A percentile compares a stretch with the other conserved stretches of the same genome.
Evolutionary conservation across 202 grass and related monocot genomes (phyloP).

Genomic region (Dendrocalamus latiflorus): DNA sequence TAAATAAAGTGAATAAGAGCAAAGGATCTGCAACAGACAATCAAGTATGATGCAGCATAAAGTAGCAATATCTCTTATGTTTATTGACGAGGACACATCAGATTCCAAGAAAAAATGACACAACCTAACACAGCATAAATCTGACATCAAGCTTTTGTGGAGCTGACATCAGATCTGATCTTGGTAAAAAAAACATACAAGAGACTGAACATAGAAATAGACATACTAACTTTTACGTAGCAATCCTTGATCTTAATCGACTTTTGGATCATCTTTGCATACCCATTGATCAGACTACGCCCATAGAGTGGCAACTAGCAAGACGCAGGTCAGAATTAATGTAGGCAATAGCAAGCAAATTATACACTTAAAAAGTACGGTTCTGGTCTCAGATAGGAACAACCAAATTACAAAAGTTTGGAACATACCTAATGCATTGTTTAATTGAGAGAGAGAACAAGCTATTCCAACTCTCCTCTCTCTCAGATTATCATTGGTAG

Average conservation of each 20-base stretch:
- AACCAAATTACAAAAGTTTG: no score
- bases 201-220: not conserved
- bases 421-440: no score
- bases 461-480: no score
- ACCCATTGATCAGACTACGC: not conserved
- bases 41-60: not conserved
- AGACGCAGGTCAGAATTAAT: not conserved
- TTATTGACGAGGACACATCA: not conserved
- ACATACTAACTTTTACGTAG: not conserved
- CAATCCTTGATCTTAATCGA: not conserved
- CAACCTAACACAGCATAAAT: not conserved
- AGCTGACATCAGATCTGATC: not conserved
- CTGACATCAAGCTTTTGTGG: not conserved
- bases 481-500: no score
- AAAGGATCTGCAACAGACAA: not conserved
- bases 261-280: not conserved
- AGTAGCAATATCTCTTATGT: not conserved
- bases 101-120: not conserved
- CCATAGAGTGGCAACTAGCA: not conserved
- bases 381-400: not conserved
- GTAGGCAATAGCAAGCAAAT: no score
- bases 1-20: not conserved
- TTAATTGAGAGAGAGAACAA: no score
- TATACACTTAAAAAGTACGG: no score
- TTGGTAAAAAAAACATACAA: not conserved